These are phyloP conservation scores for Boletus tomentosulus DNA, from an alignment of 768 basidiomycete genomes.

Conservation along the genomic window DNA sequence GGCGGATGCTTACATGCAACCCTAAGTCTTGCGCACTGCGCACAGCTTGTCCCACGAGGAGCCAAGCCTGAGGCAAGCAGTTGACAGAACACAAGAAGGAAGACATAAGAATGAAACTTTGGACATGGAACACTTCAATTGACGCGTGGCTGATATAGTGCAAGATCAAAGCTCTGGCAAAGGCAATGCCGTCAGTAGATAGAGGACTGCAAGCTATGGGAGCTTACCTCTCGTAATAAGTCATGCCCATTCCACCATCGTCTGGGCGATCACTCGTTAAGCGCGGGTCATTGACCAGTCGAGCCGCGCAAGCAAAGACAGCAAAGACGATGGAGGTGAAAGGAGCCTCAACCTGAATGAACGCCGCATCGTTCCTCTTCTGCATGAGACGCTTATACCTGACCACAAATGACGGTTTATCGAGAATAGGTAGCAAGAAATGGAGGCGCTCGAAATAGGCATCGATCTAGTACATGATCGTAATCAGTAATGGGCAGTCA, in stretches of 20 bases:
- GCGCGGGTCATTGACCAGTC: constrained; percentile 71
- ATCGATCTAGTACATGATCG: constrained; percentile 53
- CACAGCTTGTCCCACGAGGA: constrained; percentile 86
- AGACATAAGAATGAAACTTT: constrained; percentile 84
- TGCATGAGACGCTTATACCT: constrained; percentile 76
- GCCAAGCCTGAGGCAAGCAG: constrained; percentile 92
- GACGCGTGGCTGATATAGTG: constrained; percentile 91
- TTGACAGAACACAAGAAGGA: constrained; percentile 91
- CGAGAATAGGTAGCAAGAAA: constrained; percentile 82
- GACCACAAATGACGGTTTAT: constrained; percentile 78
- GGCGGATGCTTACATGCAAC: constrained; percentile 67
- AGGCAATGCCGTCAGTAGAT: not conserved
- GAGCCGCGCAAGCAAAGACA: constrained; percentile 86
- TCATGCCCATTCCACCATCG: constrained; percentile 85
- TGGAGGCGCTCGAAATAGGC: constrained; percentile 87
- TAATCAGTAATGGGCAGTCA: constrained; percentile 19
- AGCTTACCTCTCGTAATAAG: constrained; percentile 80
- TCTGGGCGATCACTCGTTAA: constrained; percentile 56
- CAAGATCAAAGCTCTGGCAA: constrained; percentile 72
- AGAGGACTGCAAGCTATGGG: not conserved
- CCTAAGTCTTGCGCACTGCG: constrained; percentile 89
- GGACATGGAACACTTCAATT: constrained; percentile 82
- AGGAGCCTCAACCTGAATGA: constrained; percentile 59
- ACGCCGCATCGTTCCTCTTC: constrained; percentile 46
- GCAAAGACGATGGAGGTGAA: constrained; percentile 83